Conservation (phyloP, 768 basidiomycete species). For the Sistotremastrum niveocremeum region DNA sequence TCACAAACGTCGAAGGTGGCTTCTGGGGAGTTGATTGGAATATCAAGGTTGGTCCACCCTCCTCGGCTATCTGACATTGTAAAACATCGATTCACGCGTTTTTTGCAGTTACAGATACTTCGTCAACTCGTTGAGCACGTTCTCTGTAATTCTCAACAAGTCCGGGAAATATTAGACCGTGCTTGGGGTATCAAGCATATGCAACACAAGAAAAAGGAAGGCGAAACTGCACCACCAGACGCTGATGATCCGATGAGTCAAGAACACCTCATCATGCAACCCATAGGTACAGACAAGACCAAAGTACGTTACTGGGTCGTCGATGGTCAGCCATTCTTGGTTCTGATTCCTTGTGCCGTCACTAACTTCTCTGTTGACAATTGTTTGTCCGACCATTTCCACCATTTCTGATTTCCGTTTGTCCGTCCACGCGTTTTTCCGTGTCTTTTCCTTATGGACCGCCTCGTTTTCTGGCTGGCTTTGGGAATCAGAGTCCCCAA, state of each 20-base stretch:
- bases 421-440: not conserved
- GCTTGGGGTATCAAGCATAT: slow-evolving; percentile 78
- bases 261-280: slow-evolving; percentile 48
- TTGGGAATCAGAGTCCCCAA: slow-evolving; percentile 56
- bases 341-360: slow-evolving; percentile 15
- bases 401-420: slow-evolving; percentile 6
- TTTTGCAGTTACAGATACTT: slow-evolving; percentile 58
- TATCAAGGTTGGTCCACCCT: slow-evolving; percentile 49
- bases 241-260: slow-evolving; percentile 52
- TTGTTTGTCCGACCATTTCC: slow-evolving; percentile 15
- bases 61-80: slow-evolving; percentile 11
- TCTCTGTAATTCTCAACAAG: slow-evolving; percentile 49
- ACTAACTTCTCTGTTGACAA: slow-evolving; percentile 5
- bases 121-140: slow-evolving; percentile 80
- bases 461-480: not conserved
- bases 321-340: slow-evolving; percentile 55
- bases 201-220: slow-evolving; percentile 74
- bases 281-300: slow-evolving; percentile 63
- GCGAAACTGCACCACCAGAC: slow-evolving; percentile 38
- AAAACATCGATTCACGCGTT: slow-evolving; percentile 11
- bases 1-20: slow-evolving; percentile 48
- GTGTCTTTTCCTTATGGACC: not conserved
- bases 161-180: slow-evolving; percentile 64
- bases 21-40: slow-evolving; percentile 76
- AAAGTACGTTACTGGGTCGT: slow-evolving; percentile 76